A percentile compares a stretch with the other conserved stretches of the same genome.
These are phyloP conservation scores for Solanum arcanum DNA, from an alignment of 257 asterid genomes.

Conservation along the genomic window DNA sequence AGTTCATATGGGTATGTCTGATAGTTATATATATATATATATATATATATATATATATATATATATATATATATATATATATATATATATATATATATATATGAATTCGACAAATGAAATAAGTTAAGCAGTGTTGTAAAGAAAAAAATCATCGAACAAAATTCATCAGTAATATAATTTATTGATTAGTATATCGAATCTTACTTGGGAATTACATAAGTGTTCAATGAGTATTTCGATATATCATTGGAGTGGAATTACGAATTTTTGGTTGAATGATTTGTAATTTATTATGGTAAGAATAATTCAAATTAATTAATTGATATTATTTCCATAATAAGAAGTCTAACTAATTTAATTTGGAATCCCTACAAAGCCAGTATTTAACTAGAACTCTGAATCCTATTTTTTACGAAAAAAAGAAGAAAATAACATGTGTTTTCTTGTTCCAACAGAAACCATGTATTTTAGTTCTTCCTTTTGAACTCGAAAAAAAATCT, in stretches of 20 bases:
- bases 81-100: too few species aligned
- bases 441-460: not conserved
- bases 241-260: not conserved
- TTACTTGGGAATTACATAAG: not conserved
- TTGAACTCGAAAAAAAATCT: not conserved
- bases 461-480: not conserved
- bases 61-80: too few species aligned
- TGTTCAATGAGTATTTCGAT: not conserved
- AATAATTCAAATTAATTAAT: too few species aligned
- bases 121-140: not conserved
- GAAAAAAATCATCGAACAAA: not conserved
- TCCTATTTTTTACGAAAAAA: not conserved
- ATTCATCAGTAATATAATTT: not conserved
- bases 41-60: too few species aligned
- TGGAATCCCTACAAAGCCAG: not conserved
- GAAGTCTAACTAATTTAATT: not conserved
- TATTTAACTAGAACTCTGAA: not conserved
- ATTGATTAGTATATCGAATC: not conserved
- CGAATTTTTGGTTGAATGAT: not conserved
- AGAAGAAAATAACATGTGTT: not conserved
- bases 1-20: not conserved
- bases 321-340: not conserved
- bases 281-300: not conserved
- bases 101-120: too few species aligned
- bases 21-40: too few species aligned